Percentiles rank a stretch among this genome's conserved stretches.
Conservation (phyloP, 202 grass and related monocot genomes). For the Setaria italica region DNA sequence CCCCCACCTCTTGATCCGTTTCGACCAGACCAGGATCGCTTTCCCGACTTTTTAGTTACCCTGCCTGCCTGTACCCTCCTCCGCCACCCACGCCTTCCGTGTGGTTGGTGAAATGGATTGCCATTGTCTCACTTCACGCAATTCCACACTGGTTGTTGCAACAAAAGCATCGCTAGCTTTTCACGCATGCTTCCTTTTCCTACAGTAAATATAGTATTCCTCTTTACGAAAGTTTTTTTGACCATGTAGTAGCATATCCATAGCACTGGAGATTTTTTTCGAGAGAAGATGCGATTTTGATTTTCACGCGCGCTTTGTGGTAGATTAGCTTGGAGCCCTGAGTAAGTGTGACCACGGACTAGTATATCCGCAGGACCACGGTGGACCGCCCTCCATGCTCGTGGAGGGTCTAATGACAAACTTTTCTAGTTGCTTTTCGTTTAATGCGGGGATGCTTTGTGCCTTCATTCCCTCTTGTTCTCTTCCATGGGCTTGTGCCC, state of each 20-base stretch:
- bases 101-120: constrained; percentile 55
- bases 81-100: constrained; percentile 43
- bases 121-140: constrained; percentile 48
- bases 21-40: constrained; percentile 45
- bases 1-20: constrained; percentile 41
- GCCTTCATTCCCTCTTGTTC: not conserved
- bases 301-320: not conserved
- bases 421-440: constrained; percentile 25
- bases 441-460: not conserved
- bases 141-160: constrained; percentile 49
- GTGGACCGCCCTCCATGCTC: constrained; percentile 20
- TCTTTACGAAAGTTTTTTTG: not conserved
- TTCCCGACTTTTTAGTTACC: constrained; percentile 48
- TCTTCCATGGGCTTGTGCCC: not conserved
- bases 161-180: constrained; percentile 48
- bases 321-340: constrained; percentile 49
- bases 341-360: constrained; percentile 27
- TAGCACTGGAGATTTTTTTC: not conserved
- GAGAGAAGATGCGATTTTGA: constrained; percentile 31
- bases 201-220: not conserved
- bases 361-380: constrained; percentile 49
- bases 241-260: not conserved
- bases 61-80: constrained; percentile 10
- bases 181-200: constrained; percentile 39
- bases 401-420: constrained; percentile 20